Base-by-base conservation (phyloP, 1,284 basidiomycete species). In the Papiliotrema flavescens region DNA sequence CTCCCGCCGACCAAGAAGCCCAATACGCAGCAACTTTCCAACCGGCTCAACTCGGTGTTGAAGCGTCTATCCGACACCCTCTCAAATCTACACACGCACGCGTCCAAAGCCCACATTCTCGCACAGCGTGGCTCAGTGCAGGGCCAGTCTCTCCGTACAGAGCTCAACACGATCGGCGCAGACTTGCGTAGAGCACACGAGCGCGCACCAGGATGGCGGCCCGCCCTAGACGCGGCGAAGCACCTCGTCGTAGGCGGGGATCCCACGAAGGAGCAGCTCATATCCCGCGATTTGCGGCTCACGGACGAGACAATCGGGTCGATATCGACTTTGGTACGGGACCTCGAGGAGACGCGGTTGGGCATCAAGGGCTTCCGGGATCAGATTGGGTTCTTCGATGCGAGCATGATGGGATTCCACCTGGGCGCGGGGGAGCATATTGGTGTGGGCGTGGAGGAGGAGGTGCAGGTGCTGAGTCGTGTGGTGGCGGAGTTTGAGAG, bases 341-440 rank as follows among this genome's bases (percentile, higher is more conserved):
- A 56, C 9, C 55, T 75, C 28, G 68, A 71, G 47, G 51, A 55
- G 8, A 64, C 63, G 1, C 55, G 67, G 14, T 48, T 48, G 15
- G 59, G 63, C 15, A 55, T 73, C 4, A 67, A 63, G 41, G 60
- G 57, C 20, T 75, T 67, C 49, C 56, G 66, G 23, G 64, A 66
- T 55, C 73, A 75, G 55, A 60, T 73, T 15, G 67, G 67, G 28
- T 55, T 57, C 45, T 73, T 72, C 43, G 56, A 65, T 34, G 71
- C 68, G 7, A 66, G 63, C 17, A 62, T 75, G 54, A 69, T 73
- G 66, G 73, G 73, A 2, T 61, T 73, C 46, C 73, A 75, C 48
- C 60, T 73, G 11, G 72, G 68, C 34, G 61, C 64, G 50, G 48
- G 59, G 53, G 59, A 49, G 51, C 32, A 59, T 37, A 34, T 13